A percentile compares a stretch with the other conserved stretches of the same genome.
Evolutionary conservation across 305 asterid genomes (phyloP).

Genomic region (Fraxinus xanthoxyloides): DNA sequence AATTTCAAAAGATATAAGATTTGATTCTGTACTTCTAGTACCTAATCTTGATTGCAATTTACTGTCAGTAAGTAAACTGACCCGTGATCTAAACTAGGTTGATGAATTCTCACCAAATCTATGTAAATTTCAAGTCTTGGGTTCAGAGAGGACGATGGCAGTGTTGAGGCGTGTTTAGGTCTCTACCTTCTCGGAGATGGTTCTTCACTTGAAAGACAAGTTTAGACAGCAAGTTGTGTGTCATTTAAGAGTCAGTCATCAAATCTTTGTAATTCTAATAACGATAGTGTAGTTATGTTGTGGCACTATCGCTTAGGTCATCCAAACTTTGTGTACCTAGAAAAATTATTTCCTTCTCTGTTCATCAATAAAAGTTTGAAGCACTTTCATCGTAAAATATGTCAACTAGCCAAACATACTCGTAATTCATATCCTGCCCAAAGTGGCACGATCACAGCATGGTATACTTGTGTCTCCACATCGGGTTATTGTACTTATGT

Average conservation of each 20-base stretch:
- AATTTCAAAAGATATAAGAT: background rate
- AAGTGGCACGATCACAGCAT: no score
- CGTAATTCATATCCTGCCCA: background rate
- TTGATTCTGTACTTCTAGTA: background rate
- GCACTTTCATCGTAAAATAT: background rate
- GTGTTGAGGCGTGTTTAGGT: background rate
- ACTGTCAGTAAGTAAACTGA: background rate
- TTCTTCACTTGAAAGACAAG: background rate
- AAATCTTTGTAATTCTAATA: background rate
- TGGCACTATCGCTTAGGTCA: background rate
- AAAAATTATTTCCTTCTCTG: background rate
- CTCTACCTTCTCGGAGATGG: background rate
- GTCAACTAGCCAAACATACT: constrained; percentile 7
- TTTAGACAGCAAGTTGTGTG: background rate
- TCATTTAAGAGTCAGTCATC: background rate
- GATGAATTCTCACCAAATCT: background rate
- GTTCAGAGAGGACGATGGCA: background rate
- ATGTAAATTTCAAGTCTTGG: background rate
- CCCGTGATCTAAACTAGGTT: background rate
- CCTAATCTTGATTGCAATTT: background rate
- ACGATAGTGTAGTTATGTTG: background rate
- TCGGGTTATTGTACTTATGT: no score
- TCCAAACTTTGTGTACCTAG: background rate
- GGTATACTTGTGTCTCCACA: no score
- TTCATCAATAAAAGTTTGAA: constrained; percentile 7